These are phyloP conservation scores for Umbilicus rupestris DNA, from an alignment of 164 flowering plant genomes.

Conservation along the genomic window DNA sequence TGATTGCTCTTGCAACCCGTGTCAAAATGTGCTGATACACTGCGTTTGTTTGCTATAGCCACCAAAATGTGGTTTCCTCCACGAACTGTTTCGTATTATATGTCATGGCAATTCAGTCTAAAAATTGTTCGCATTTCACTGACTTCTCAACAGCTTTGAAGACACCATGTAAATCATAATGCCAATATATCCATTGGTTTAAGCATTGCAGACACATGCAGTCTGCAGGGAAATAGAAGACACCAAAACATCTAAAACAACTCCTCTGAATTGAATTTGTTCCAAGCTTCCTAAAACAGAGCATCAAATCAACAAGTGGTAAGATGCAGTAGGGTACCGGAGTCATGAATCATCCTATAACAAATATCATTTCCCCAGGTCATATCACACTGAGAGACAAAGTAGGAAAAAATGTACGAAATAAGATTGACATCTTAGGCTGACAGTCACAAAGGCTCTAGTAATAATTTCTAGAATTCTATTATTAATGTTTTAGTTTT, in stretches of 20 bases:
- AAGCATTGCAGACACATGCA: neutral
- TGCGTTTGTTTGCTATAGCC: too few species aligned
- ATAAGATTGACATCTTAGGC: too few species aligned
- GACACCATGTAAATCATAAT: neutral
- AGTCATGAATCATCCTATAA: too few species aligned
- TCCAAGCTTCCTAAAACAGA: conserved; percentile 4
- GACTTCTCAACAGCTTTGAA: neutral
- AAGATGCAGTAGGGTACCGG: neutral
- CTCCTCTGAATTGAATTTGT: conserved; percentile 5
- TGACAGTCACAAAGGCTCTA: too few species aligned
- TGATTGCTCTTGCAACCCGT: neutral
- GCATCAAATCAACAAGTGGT: neutral
- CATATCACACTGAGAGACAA: too few species aligned
- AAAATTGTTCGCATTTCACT: neutral
- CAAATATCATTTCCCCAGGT: too few species aligned
- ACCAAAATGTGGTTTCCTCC: neutral
- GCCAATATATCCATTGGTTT: neutral
- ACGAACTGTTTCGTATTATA: neutral
- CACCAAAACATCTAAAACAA: neutral
- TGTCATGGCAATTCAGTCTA: neutral
- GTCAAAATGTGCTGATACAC: neutral
- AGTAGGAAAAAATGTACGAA: too few species aligned
- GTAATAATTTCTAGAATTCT: too few species aligned
- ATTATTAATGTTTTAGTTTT: too few species aligned
- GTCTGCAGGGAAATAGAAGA: neutral